Evolutionary conservation across 2,329 filamentous ascomycete species (phyloP), one percentile per base, ranked within the genome.

Genomic region (Annulohypoxylon truncatum): DNA sequence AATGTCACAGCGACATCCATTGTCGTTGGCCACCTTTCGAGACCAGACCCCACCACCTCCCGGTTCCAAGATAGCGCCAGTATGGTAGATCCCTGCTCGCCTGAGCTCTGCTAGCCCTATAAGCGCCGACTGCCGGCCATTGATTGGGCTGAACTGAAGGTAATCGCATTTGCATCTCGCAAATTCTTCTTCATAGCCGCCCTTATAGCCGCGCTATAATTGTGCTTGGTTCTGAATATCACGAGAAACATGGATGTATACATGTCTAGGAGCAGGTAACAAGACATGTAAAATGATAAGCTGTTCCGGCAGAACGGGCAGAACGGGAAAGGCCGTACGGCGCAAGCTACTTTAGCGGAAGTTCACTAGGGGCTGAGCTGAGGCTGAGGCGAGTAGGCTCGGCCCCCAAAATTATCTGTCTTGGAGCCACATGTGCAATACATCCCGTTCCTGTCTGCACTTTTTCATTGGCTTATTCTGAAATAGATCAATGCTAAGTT

Each of bases 281-380:
- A 28, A 4, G 3, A 28, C 26, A 3, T 28, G 7, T 7, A 28
- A 4, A 28, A n/a, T n/a, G n/a, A n/a, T n/a, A n/a, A 42, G 8
- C 38, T 42, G 38, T 61, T 58, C 63, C 61, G 42, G 56, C 38
- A 31, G 40, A 28, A 51, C 64, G 66, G 42, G 56, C 38, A 31
- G 40, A 28, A 51, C 64, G 66, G 65, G 61, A 68, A 61, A 52
- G 55, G 47, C 64, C 48, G 46, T 40, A 38, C 33, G 20, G 13
- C 18, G 29, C 18, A 15, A 18, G 35, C 12, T 40, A 35, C 48
- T 20, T 24, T 52, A 24, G n/a, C 18, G 2, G 15, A 56, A 42
- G 38, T 42, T 20, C 20, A 42, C 15, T 42, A 51, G 61, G 62
- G 73, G 72, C 72, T 74, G 67, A 69, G 71, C 63, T 72, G 68